phyloP scores from a whole-genome alignment of 768 basidiomycete genomes.

The Cystofilobasidium capitatum region DNA sequence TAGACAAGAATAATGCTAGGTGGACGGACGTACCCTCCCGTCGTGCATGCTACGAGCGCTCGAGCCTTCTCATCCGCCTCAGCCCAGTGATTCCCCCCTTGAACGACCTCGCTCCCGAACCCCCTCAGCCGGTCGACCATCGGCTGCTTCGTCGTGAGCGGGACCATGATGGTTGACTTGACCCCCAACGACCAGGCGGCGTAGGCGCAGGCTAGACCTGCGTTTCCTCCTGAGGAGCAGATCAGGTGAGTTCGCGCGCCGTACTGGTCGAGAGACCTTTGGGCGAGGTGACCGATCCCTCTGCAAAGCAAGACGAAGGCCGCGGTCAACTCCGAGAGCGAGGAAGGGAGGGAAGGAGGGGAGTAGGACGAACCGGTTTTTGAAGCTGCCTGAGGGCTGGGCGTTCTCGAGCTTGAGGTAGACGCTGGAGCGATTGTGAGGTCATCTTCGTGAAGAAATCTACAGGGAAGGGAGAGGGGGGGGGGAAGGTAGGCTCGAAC shows the following conservation, averaged over 20 bases:
- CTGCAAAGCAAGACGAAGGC: not conserved
- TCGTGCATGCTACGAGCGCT: not conserved
- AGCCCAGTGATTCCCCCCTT: not conserved
- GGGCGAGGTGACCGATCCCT: constrained; percentile 1
- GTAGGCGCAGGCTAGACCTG: constrained; percentile 9
- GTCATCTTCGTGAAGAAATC: not conserved
- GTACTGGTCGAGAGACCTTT: not conserved
- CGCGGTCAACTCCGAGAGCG: not conserved
- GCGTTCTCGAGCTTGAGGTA: constrained; percentile 11
- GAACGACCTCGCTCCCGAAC: not conserved
- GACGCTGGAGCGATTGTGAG: not conserved
- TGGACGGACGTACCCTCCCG: not conserved
- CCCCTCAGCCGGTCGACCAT: not conserved
- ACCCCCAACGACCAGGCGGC: constrained; percentile 4
- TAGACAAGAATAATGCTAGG: too few relatives aligned
- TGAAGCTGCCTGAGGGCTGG: not conserved
- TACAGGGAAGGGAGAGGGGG: not conserved
- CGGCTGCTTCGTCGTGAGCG: not conserved
- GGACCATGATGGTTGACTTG: not conserved
- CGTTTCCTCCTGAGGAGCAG: constrained; percentile 1
- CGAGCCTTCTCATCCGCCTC: not conserved
- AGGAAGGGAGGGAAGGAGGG: not conserved
- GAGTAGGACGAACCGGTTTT: not conserved
- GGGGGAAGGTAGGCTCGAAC: not conserved
- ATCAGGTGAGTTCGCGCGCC: not conserved